phyloP scores from a whole-genome alignment of 805 yeast species.

The Myxozyma melibiosi region DNA sequence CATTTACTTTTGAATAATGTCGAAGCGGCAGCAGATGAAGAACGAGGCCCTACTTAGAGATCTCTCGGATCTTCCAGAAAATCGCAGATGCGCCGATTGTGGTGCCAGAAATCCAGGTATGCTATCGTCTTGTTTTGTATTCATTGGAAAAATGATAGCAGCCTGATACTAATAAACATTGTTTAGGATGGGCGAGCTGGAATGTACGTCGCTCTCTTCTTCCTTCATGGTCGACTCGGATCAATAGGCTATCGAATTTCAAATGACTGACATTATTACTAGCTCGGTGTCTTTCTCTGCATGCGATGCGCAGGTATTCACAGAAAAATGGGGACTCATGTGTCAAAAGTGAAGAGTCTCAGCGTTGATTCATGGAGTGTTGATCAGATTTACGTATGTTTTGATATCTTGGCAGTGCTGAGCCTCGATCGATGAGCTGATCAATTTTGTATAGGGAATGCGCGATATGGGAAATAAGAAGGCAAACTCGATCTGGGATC shows the following conservation, averaged over 20 bases:
- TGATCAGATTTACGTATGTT: conserved; percentile 52
- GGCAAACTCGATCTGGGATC: conserved; percentile 67
- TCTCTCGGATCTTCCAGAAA: conserved; percentile 59
- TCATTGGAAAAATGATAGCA: background rate
- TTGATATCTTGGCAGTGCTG: no score
- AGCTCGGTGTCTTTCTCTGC: conserved; percentile 72
- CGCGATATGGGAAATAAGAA: conserved; percentile 60
- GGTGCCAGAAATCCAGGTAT: conserved; percentile 63
- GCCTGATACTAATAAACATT: background rate
- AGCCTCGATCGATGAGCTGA: background rate
- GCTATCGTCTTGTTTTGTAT: background rate
- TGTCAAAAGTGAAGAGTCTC: conserved; percentile 69
- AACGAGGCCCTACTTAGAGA: conserved; percentile 58
- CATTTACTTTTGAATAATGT: conserved; percentile 35
- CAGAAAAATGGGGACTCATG: conserved; percentile 60
- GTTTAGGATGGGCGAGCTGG: conserved; percentile 42
- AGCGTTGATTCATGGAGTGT: conserved; percentile 71
- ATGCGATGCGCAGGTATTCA: conserved; percentile 85
- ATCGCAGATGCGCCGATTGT: conserved; percentile 83
- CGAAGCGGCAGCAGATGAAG: conserved; percentile 48
- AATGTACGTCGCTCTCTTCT: conserved; percentile 31
- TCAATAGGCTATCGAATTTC: background rate
- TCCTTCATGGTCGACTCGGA: no score
- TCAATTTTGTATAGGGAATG: conserved; percentile 29
- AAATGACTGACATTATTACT: background rate